Base-by-base conservation (phyloP, 176 grass and related monocot genomes). In the Oryza rufipogon region DNA sequence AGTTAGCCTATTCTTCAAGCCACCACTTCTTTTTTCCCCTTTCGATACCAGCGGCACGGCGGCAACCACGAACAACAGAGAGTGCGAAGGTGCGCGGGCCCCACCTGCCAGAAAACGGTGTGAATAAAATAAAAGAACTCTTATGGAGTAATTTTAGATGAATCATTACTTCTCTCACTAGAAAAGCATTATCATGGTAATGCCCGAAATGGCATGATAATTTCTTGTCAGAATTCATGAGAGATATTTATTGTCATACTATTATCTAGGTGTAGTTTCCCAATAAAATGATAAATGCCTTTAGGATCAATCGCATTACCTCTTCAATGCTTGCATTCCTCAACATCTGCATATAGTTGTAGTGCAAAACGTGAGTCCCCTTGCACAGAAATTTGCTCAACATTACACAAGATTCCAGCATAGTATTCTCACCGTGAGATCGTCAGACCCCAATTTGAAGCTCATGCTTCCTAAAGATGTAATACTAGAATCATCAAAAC, bases 311-410 rank as follows among this genome's bases (percentile, higher is more conserved):
- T 11, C n/a, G 15, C 11, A 17, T 90, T 89, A 93, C 93, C 91
- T 93, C 95, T 78, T 98, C 90, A 80, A 86, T 76, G 76, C 80
- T 91, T 22, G 91, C 85, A 88, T 90, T 95, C 87, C 93, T 95
- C 80, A 92, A 81, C 91, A 89, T 93, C 96, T 93, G 80, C 82
- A 79, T 34, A 77, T 34, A 80, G 64, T 67, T 67, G 74, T 17
- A 45, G 71, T 67, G 56, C 32, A 83, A 87, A 80, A 51, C 15
- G 86, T 73, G 70, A 87, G 64, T 8, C 45, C 45, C 38, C 86
- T 61, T 51, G 46, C 44, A 76, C 17, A 58, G 32, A 86, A 47
- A 12, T 41, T 41, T 44, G 12, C 47, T 73, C 32, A 65, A 66
- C 39, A 49, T n/a, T 19, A 61, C 19, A 7, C 36, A 85, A 64